Evolutionary conservation across 2,329 filamentous ascomycete genomes (phyloP), one percentile per base, ranked within the genome.

Genomic region (Nigrospora sphaerica): DNA sequence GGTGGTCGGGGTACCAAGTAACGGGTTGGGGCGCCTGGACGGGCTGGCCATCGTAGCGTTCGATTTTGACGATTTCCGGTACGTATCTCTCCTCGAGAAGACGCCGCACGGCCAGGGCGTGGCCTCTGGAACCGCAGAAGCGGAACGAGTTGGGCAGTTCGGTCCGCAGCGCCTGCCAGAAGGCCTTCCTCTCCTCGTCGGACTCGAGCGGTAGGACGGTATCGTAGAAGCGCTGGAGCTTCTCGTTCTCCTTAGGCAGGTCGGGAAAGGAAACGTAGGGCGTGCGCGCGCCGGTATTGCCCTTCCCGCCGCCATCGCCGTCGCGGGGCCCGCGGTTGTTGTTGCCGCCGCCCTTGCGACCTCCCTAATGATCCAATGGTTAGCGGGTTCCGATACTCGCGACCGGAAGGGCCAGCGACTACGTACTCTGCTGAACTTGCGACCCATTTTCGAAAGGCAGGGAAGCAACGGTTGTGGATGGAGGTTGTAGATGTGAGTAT

Each of bases 121-220:
- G 92, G 52, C 88, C 88, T 75, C 92, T 95, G 40, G 90, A 96
- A 34, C 93, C 93, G 49, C 90, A 95, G 70, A 98, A 98, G 51
- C 93, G 83, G 73, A 97, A 98, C 68, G 91, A 96, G 72, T 96
- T 97, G 46, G 93, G 93, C 43, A 98, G 73, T 62, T 97, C 91
- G 53, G 85, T 81, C 59, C 83, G 81, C 63, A 97, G 73, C 1
- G 86, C 81, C 34, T 79, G 77, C 93, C 93, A 98, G 68, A 96
- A 97, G 11, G 79, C 75, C 47, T 81, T 74, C 59, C 80, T 82
- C 69, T 97, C 91, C 69, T 97, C 92, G 39, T 84, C 81, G 42
- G 90, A 86, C 1, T 86, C 77, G 9, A 97, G 71, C 49, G 90
- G 79, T 6, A 87, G 76, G 31, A 91, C 75, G 51, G 77, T 73